Conservation (phyloP, 352 stramenopile genomes). For the Lagenidium giganteum region DNA sequence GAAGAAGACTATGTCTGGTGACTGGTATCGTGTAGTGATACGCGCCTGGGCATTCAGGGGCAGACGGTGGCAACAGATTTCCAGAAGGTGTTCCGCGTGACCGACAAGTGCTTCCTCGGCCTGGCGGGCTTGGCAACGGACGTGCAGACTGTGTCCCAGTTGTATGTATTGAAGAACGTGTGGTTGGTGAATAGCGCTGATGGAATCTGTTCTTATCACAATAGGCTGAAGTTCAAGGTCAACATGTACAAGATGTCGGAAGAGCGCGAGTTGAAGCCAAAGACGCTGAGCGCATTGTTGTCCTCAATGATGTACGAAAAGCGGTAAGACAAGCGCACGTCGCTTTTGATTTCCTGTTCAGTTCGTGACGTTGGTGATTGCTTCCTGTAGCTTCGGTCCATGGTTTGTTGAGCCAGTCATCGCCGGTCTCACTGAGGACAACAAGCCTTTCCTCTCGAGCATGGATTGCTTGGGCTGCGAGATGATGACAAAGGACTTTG, state of each 20-base stretch:
- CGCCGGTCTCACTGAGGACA: slow-evolving; percentile 92
- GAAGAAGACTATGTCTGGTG: neutral
- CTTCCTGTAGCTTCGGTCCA: slow-evolving; percentile 89
- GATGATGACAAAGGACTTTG: slow-evolving; percentile 96
- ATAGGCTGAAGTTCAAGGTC: slow-evolving; percentile 87
- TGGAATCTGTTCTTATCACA: too few species aligned
- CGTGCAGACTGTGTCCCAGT: slow-evolving; percentile 96
- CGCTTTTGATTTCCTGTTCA: slow-evolving; percentile 1
- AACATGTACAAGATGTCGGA: slow-evolving; percentile 99
- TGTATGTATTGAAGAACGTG: slow-evolving; percentile 28
- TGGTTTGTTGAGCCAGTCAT: slow-evolving; percentile 99
- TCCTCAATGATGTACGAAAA: slow-evolving; percentile 98
- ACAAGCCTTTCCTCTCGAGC: slow-evolving; percentile 95
- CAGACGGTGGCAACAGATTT: slow-evolving; percentile 98
- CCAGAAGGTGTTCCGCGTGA: slow-evolving; percentile 98
- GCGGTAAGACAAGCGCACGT: slow-evolving; percentile 39
- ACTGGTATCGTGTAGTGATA: slow-evolving; percentile 74
- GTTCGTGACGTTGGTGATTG: neutral
- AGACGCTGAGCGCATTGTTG: slow-evolving; percentile 95
- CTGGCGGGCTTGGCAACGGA: slow-evolving; percentile 97
- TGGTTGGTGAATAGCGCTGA: too few species aligned
- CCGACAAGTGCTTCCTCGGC: slow-evolving; percentile 94
- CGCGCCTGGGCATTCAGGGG: slow-evolving; percentile 93
- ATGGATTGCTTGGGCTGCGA: slow-evolving; percentile 98
- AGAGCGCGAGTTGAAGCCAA: slow-evolving; percentile 97